Conservation (phyloP, 306 rosid genomes). For the Cucurbita ficifolia region DNA sequence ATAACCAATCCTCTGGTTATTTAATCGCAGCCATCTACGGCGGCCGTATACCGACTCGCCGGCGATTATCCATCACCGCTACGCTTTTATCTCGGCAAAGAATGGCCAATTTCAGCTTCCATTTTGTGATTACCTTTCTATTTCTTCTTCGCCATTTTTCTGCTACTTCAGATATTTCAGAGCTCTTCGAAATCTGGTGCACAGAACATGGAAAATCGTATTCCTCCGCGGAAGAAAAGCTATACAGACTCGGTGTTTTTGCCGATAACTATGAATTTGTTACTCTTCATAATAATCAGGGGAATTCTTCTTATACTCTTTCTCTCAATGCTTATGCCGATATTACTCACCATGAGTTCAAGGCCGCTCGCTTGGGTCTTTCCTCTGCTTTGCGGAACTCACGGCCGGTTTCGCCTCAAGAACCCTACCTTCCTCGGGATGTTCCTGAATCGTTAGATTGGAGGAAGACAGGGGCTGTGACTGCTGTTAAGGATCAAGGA, state of each 20-base stretch:
- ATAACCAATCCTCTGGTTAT: neutral
- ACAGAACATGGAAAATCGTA: constrained; percentile 45
- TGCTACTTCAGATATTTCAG: constrained; percentile 21
- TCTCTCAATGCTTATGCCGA: constrained; percentile 75
- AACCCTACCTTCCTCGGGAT: constrained; percentile 1
- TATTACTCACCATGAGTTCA: constrained; percentile 77
- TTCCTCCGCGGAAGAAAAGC: constrained; percentile 43
- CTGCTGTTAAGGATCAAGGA: constrained; percentile 69
- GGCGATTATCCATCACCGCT: neutral
- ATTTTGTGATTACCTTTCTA: neutral
- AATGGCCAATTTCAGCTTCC: neutral
- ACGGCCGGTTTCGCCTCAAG: constrained; percentile 2
- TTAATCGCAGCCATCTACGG: neutral
- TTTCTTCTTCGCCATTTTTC: constrained; percentile 7
- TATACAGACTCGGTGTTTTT: constrained; percentile 40
- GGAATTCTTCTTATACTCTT: constrained; percentile 40
- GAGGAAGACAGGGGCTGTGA: constrained; percentile 64
- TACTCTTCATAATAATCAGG: constrained; percentile 30
- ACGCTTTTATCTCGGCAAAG: neutral
- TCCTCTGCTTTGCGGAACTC: constrained; percentile 26
- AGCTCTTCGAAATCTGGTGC: constrained; percentile 60
- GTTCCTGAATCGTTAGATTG: constrained; percentile 74
- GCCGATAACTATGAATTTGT: constrained; percentile 49
- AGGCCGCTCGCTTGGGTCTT: constrained; percentile 56
- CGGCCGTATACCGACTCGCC: neutral